Evolutionary conservation across 257 asterid species (phyloP).

Genomic region (Nicotiana obtusifolia): DNA sequence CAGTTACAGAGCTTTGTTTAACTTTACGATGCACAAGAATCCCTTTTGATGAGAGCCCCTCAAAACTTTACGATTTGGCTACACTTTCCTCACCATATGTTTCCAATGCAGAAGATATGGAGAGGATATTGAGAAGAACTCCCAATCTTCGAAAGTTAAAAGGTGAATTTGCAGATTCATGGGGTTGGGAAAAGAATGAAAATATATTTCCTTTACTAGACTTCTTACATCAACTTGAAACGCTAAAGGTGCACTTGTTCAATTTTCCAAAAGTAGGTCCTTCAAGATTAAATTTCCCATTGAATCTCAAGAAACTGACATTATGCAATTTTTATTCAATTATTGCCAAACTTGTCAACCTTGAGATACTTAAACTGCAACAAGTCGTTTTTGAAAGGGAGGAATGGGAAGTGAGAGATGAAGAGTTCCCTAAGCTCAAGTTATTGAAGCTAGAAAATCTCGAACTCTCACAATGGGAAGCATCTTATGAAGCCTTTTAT

Average conservation of each 20-base stretch:
- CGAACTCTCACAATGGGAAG: not conserved
- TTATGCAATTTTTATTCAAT: not conserved
- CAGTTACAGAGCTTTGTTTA: not conserved
- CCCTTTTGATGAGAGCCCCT: not conserved
- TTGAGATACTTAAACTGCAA: not conserved
- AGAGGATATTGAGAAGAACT: not conserved
- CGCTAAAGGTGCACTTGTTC: not conserved
- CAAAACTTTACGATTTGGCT: not conserved
- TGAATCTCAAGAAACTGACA: not conserved
- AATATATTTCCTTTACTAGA: no score
- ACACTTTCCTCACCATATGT: not conserved
- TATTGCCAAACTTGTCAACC: not conserved
- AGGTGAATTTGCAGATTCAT: no score
- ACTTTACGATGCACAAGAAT: not conserved
- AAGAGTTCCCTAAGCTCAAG: not conserved
- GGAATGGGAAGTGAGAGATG: not conserved
- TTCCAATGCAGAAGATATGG: no score
- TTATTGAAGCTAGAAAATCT: not conserved
- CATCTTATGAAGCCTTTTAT: not conserved
- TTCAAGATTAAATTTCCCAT: not conserved
- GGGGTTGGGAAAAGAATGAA: not conserved
- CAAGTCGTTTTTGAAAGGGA: not conserved
- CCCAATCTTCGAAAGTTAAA: not conserved
- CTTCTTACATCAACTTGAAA: not conserved
- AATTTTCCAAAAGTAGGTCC: no score